Conservation (phyloP, 2,329 filamentous ascomycete genomes). For the Curvularia lunata region DNA sequence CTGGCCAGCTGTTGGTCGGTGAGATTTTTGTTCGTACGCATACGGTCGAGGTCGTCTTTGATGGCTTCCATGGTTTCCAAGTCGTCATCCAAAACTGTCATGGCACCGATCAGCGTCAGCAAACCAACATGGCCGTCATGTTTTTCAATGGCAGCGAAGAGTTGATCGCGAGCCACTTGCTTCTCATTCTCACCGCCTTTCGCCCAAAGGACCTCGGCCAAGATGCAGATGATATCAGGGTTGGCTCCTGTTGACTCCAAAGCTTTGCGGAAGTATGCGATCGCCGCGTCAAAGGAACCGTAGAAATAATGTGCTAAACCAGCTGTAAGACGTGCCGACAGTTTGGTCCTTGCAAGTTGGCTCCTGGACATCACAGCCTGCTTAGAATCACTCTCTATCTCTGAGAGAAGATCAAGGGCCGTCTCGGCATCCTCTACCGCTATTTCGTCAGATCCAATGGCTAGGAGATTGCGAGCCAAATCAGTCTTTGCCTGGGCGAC, state of each 20-base stretch:
- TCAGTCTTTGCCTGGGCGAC: constrained; percentile 88
- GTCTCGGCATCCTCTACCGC: constrained; percentile 82
- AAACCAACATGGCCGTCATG: constrained; percentile 78
- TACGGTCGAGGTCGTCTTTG: constrained; percentile 72
- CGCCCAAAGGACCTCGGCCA: constrained; percentile 93
- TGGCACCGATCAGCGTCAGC: constrained; percentile 79
- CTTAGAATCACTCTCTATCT: constrained; percentile 61
- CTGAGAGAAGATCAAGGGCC: constrained; percentile 77
- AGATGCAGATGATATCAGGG: constrained; percentile 83
- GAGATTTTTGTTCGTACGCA: constrained; percentile 72
- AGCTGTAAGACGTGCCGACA: constrained; percentile 85
- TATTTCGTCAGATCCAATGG: constrained; percentile 66
- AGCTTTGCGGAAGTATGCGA: constrained; percentile 80
- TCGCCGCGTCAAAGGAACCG: constrained; percentile 69
- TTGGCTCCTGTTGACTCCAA: constrained; percentile 77
- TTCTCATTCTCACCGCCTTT: constrained; percentile 77
- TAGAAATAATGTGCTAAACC: constrained; percentile 82
- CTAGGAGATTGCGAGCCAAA: constrained; percentile 81
- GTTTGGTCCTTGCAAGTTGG: constrained; percentile 70
- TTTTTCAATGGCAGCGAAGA: constrained; percentile 80
- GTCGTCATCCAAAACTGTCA: constrained; percentile 82
- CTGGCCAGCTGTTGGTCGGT: constrained; percentile 68
- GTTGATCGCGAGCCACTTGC: constrained; percentile 75
- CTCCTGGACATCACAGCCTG: constrained; percentile 64
- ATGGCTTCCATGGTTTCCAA: constrained; percentile 81